Percentiles rank a stretch among this genome's conserved stretches.
phyloP scores from a whole-genome alignment of 2,329 filamentous ascomycete species.

The Aspergillus flavus region DNA sequence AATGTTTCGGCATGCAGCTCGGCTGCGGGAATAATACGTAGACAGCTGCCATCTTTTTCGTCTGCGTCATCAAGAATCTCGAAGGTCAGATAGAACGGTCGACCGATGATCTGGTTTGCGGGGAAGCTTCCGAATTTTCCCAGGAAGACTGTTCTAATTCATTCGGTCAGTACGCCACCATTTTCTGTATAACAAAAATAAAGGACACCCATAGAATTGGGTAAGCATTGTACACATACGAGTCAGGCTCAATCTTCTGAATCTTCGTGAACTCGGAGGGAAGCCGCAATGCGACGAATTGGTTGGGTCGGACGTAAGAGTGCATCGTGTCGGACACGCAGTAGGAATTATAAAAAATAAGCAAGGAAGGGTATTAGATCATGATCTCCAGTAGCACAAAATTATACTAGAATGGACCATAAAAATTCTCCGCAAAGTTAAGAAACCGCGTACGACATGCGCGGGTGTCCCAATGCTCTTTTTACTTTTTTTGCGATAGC shows the following conservation, averaged over 20 bases:
- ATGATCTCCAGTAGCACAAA: background rate
- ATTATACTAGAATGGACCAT: background rate
- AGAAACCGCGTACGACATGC: background rate
- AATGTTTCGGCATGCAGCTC: conserved; percentile 81
- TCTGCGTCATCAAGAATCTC: conserved; percentile 76
- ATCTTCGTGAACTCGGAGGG: conserved; percentile 62
- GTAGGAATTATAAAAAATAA: background rate
- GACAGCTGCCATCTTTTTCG: conserved; percentile 62
- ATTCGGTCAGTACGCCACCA: conserved; percentile 13
- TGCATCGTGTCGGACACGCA: conserved; percentile 32
- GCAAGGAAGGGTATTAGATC: background rate
- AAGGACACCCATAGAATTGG: background rate
- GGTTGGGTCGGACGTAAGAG: conserved; percentile 40
- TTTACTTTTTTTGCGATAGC: conserved; percentile 24
- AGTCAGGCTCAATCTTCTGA: conserved; percentile 63
- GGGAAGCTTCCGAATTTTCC: conserved; percentile 93
- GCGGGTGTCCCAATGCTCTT: conserved; percentile 5
- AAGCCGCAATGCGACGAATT: conserved; percentile 40
- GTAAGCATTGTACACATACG: conserved; percentile 55
- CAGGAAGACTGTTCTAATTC: conserved; percentile 73
- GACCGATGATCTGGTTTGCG: conserved; percentile 84
- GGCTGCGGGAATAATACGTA: conserved; percentile 76
- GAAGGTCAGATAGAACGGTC: conserved; percentile 89
- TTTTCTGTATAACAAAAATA: background rate
- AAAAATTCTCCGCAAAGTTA: background rate